Evolutionary conservation across 306 rosid genomes (phyloP).

Genomic region (Lagenaria siceraria): DNA sequence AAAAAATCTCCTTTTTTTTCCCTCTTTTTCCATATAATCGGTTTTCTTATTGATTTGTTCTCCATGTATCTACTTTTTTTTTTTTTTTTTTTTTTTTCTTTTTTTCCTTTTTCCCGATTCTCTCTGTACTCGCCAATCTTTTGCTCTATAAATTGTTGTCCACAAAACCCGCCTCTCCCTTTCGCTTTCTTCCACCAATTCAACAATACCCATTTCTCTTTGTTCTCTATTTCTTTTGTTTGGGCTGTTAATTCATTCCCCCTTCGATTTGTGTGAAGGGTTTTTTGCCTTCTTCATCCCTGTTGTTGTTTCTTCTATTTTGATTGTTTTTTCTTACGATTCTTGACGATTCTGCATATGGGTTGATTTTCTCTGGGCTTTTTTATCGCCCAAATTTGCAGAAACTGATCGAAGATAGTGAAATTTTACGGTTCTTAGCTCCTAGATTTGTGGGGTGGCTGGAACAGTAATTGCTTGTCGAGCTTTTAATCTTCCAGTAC

Average conservation of each 20-base stretch:
- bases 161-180: slow-evolving; percentile 1
- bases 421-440: not conserved
- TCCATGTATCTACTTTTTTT: not conserved
- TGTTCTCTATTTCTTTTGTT: not conserved
- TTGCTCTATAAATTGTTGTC: slow-evolving; percentile 11
- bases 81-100: not conserved
- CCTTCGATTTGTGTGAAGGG: not conserved
- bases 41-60: not conserved
- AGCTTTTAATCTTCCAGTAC: not conserved
- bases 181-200: not conserved
- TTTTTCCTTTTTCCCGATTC: not conserved
- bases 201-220: not conserved
- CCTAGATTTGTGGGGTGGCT: slow-evolving; percentile 9
- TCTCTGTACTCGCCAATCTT: not conserved
- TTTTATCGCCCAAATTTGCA: not conserved
- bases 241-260: not conserved
- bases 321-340: no score
- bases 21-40: not conserved
- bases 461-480: not conserved
- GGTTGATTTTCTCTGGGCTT: not conserved
- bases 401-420: not conserved
- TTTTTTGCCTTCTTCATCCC: not conserved
- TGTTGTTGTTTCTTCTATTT: not conserved
- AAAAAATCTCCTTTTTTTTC: not conserved
- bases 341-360: not conserved